These are phyloP conservation scores for Hypholoma sublateritium DNA, from an alignment of 768 basidiomycete species.

Conservation along the genomic window DNA sequence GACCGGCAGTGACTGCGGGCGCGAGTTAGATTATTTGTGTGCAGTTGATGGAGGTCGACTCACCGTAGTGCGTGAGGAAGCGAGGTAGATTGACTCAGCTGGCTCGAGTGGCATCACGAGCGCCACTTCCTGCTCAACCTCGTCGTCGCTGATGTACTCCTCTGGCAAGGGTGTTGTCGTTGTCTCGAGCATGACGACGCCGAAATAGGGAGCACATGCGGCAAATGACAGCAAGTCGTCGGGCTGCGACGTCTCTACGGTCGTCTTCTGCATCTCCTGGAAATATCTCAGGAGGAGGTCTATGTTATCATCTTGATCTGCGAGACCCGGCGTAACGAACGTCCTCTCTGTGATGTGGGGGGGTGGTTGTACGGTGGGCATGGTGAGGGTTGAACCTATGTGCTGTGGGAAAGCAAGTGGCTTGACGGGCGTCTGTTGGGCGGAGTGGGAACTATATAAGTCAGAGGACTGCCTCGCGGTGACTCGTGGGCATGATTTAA, in stretches of 20 bases:
- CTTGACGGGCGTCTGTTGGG: conserved; percentile 20
- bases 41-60: background rate
- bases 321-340: conserved; percentile 26
- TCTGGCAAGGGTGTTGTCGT: background rate
- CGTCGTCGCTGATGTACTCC: conserved; percentile 2
- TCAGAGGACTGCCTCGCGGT: conserved; percentile 16
- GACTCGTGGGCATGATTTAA: conserved; percentile 15
- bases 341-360: conserved; percentile 2
- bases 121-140: background rate
- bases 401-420: background rate
- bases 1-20: background rate
- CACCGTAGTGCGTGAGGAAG: conserved; percentile 12
- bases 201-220: conserved; percentile 36
- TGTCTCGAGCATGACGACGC: conserved; percentile 31
- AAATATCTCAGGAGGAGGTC: conserved; percentile 34
- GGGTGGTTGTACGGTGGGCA: conserved; percentile 3
- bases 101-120: too few relatives aligned
- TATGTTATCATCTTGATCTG: conserved; percentile 37
- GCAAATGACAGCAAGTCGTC: conserved; percentile 43
- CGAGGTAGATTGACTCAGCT: conserved; percentile 2
- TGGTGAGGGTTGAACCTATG: background rate
- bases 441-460: conserved; percentile 15
- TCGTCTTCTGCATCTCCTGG: conserved; percentile 39
- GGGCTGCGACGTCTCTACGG: conserved; percentile 37
- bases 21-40: background rate